Base-by-base conservation (phyloP, 768 basidiomycete genomes). In the Phaeotremella fagi region DNA sequence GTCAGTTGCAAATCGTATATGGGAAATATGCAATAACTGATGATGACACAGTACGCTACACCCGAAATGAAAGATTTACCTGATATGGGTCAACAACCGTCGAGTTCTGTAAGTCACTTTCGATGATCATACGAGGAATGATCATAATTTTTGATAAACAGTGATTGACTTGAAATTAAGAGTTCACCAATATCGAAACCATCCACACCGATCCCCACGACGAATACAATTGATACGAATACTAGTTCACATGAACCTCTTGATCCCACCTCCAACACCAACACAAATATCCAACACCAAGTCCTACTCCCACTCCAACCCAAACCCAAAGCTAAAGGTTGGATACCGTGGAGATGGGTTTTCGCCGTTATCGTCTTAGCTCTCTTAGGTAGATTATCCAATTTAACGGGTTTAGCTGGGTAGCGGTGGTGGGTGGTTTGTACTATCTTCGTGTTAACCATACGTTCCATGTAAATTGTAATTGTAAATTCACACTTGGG, bases 61-160 rank as follows among this genome's bases (percentile, higher is more conserved):
- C 79, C 82, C 11, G 76, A 77, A 16, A 79, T 82, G 67, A 82
- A 79, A 41, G 84, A 91, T 66, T 75, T 92, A 25, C 94, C 94
- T 0, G 95, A 95, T 75, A 98, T 98, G 94, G 90, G 86, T 44
- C 64, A 54, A 31, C 60, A 52, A 42, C 36, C 64, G 47, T 68
- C 70, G 42, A 57, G 66, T 51, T 52, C 59, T 57, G 57, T 58
- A 31, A 41, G 60, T 31, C 41, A 60, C 15, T 11, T 22, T 38
- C 27, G 11, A 26, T n/a, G n/a, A 24, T 42, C 36, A 18, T 35
- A 25, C 44, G 38, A 24, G 20, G 45, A 14, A 31, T 33, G 7
- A 28, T 24, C 11, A 37, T 41, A 23, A 23, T 27, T 12, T n/a
- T n/a, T n/a, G n/a, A n/a, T n/a, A n/a, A n/a, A n/a, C n/a, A n/a